A percentile compares a stretch with the other conserved stretches of the same genome.
Evolutionary conservation across 139 green algal species (phyloP).

Genomic region (Ulvella scutata): DNA sequence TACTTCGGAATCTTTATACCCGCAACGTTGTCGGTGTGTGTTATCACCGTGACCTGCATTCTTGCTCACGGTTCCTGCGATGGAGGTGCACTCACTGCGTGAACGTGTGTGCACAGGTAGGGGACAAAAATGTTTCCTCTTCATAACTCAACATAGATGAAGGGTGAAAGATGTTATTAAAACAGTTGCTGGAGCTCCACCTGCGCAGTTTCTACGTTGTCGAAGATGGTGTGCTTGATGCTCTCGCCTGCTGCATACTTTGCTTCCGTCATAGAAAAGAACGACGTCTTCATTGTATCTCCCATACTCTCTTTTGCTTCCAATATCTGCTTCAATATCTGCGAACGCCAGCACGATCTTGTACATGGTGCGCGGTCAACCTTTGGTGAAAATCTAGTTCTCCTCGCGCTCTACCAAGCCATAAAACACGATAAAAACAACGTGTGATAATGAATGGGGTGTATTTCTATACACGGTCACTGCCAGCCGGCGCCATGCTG

Average conservation of each 20-base stretch:
- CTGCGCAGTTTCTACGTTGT: conserved; percentile 52
- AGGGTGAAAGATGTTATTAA: too few species aligned
- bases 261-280: conserved; percentile 88
- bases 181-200: background rate
- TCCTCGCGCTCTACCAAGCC: too few species aligned
- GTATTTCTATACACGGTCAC: too few species aligned
- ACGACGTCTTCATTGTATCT: conserved; percentile 70
- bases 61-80: background rate
- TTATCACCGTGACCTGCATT: conserved; percentile 26
- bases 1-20: conserved; percentile 94
- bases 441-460: too few species aligned
- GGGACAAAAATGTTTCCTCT: too few species aligned
- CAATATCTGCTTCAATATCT: conserved; percentile 81
- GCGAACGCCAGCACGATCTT: too few species aligned
- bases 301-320: conserved; percentile 86
- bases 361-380: too few species aligned
- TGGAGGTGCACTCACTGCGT: too few species aligned
- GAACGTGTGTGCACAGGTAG: background rate
- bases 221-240: conserved; percentile 88
- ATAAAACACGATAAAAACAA: too few species aligned
- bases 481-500: too few species aligned
- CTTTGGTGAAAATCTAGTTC: too few species aligned
- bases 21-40: conserved; percentile 86
- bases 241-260: conserved; percentile 85
- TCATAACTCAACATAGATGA: too few species aligned